These are phyloP conservation scores for Panicum hallii DNA, from an alignment of 202 grass and related monocot species.

Conservation along the genomic window DNA sequence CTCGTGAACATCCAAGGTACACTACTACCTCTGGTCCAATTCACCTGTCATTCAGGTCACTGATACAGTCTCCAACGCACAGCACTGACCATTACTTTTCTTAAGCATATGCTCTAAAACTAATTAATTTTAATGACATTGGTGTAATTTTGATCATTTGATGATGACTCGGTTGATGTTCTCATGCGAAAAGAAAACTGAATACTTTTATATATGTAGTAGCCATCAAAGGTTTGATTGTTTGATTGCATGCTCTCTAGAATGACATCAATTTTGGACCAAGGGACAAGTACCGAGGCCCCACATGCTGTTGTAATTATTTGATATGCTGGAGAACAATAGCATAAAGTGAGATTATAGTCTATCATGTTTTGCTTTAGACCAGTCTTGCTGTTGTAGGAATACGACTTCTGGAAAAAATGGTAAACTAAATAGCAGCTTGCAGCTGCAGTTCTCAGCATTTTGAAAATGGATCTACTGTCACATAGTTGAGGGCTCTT, in stretches of 20 bases:
- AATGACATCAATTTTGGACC: constrained; percentile 8
- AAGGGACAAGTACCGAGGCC: neutral
- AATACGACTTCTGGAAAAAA: neutral
- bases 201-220: neutral
- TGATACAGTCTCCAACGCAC: neutral
- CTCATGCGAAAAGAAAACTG: neutral
- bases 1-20: constrained; percentile 12
- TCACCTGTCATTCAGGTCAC: neutral
- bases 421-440: constrained; percentile 14
- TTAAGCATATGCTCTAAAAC: constrained; percentile 1
- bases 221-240: neutral
- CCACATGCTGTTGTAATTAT: constrained; percentile 27
- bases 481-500: constrained; percentile 44
- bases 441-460: constrained; percentile 32
- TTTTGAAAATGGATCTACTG: constrained; percentile 23
- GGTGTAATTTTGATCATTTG: constrained; percentile 11
- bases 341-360: constrained; percentile 4
- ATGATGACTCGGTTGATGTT: neutral
- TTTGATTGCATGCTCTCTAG: neutral
- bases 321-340: constrained; percentile 38
- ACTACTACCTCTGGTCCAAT: neutral
- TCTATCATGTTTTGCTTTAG: constrained; percentile 20
- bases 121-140: neutral
- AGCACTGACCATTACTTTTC: neutral
- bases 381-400: neutral